These are phyloP conservation scores for Verruconis gallopava DNA, from an alignment of 2,329 filamentous ascomycete genomes.

Conservation along the genomic window DNA sequence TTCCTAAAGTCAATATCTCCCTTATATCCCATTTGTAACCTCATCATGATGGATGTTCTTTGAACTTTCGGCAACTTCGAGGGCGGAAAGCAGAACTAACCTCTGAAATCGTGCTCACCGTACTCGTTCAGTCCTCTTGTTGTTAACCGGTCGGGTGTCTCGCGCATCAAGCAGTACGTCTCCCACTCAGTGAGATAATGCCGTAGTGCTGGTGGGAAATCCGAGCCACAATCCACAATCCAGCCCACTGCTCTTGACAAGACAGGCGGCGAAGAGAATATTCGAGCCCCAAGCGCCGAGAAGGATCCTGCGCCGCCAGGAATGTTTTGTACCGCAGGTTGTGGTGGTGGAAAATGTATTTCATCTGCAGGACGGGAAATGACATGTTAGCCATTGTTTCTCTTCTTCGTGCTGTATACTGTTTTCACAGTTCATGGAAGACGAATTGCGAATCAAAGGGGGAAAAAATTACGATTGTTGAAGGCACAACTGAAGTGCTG, in stretches of 20 bases:
- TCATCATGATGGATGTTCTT: too few species aligned
- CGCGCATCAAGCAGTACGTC: conserved; percentile 58
- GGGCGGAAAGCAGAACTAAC: conserved; percentile 19
- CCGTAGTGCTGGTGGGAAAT: conserved; percentile 61
- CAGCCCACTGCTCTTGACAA: conserved; percentile 62
- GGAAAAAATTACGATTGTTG: too few species aligned
- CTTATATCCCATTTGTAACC: neutral
- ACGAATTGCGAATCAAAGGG: conserved; percentile 3
- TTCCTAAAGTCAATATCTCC: conserved; percentile 11
- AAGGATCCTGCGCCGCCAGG: conserved; percentile 85
- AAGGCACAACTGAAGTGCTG: too few species aligned
- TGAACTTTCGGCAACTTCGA: too few species aligned
- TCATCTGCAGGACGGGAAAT: conserved; percentile 51
- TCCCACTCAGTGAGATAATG: conserved; percentile 58
- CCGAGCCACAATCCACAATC: conserved; percentile 80
- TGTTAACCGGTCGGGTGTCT: conserved; percentile 55
- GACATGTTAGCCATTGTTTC: too few species aligned
- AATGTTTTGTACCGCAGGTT: conserved; percentile 56
- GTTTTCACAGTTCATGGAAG: neutral
- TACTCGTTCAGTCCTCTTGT: conserved; percentile 93
- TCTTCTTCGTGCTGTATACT: too few species aligned
- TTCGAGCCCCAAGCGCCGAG: conserved; percentile 72
- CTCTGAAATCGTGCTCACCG: conserved; percentile 51
- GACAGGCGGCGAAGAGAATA: conserved; percentile 57
- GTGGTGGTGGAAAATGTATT: conserved; percentile 69